These are phyloP conservation scores for Lactifluus pinguis DNA, from an alignment of 768 basidiomycete genomes.

Conservation along the genomic window DNA sequence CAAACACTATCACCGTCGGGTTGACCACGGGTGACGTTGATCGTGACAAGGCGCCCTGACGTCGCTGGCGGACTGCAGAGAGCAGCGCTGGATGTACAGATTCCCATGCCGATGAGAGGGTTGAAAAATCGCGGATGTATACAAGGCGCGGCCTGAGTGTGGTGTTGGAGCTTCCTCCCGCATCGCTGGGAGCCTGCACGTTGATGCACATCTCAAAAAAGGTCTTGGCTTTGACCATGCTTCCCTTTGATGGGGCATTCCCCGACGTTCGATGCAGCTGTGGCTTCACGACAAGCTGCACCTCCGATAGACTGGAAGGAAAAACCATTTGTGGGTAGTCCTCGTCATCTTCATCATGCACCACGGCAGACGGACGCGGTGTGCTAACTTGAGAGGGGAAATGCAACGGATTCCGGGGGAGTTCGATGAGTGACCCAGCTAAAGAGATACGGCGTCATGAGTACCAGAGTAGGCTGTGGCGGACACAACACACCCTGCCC, in stretches of 20 bases:
- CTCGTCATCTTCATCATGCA: constrained; percentile 34
- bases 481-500: constrained; percentile 50
- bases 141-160: constrained; percentile 56
- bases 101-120: constrained; percentile 60
- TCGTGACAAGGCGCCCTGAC: constrained; percentile 53
- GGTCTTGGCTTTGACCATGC: constrained; percentile 40
- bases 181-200: constrained; percentile 29
- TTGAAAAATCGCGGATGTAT: constrained; percentile 76
- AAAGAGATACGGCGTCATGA: background rate
- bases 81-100: constrained; percentile 78
- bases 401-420: constrained; percentile 72
- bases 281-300: constrained; percentile 35
- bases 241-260: constrained; percentile 1
- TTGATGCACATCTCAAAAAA: constrained; percentile 79
- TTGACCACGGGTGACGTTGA: constrained; percentile 51
- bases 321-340: constrained; percentile 22
- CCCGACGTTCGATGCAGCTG: constrained; percentile 20
- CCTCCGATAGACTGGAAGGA: constrained; percentile 37
- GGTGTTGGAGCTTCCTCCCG: constrained; percentile 11
- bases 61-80: constrained; percentile 65
- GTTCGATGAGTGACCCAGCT: constrained; percentile 63
- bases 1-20: constrained; percentile 80
- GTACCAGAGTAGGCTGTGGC: background rate
- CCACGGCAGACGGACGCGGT: constrained; percentile 20
- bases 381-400: constrained; percentile 32